Base-by-base conservation (phyloP, 352 stramenopile species). In the Phytophthora capsici region DNA sequence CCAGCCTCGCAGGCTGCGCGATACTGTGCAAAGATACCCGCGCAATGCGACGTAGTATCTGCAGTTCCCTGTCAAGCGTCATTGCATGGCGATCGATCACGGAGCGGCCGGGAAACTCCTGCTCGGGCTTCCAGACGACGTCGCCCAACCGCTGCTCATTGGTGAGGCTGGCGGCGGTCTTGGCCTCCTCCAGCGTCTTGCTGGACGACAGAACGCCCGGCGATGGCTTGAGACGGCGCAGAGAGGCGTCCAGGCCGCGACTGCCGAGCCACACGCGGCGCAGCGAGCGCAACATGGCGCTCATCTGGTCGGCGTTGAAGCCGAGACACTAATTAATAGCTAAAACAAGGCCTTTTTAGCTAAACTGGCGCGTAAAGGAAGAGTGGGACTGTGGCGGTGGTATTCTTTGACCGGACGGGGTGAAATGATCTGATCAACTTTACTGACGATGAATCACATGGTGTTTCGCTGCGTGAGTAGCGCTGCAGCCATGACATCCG, bases 41-140 rank as follows among this genome's bases (percentile, higher is more conserved):
- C 4, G 76, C 73, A 48, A 89, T 86, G 26, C 77, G 73, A 10
- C 34, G 47, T 17, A 85, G 57, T n/a, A 89, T 71, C 57, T 89
- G 77, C 30, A 71, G 50, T 58, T 85, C 77, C 28, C 74, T 67
- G 9, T 36, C 51, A 19, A 85, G 46, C 14, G 54, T 74, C 63
- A 80, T 62, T 25, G 66, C 71, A 26, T 72, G 49, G 32, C 57
- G 69, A 48, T 80, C 51, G 57, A 86, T 72, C 36, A 73, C 80
- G 19, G 70, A 69, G 54, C 67, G 57, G 8, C 77, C 77, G 2
- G 75, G 77, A 54, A 89, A 89, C 57, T 89, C 80, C 45, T 89
- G 71, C 54, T 79, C 69, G 48, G 73, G 72, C 47, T 84, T 83
- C 80, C 80, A 89, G 57, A 89, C 71, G 22, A 75, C 74, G 45